Percentiles rank a stretch among this genome's conserved stretches.
Conservation (phyloP, 2,329 filamentous ascomycete species). For the Aspergillus pseudoglaucus region DNA sequence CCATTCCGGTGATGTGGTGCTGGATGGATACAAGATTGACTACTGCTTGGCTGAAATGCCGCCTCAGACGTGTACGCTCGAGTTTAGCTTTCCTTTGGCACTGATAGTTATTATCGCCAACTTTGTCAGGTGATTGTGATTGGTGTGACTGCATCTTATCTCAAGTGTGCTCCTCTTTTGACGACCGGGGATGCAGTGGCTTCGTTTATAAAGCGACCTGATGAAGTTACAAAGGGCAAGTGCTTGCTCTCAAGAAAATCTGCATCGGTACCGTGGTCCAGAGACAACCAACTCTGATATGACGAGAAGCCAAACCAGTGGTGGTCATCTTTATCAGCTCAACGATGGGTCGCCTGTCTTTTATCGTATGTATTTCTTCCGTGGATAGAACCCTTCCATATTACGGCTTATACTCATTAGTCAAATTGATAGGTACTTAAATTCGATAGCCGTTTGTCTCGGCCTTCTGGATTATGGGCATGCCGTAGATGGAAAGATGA, state of each 20-base stretch:
- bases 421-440: too few relatives aligned
- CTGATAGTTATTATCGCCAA: conserved; percentile 16
- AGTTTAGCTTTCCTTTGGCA: conserved; percentile 11
- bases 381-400: too few relatives aligned
- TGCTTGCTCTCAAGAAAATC: conserved; percentile 15
- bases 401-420: too few relatives aligned
- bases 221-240: conserved; percentile 20
- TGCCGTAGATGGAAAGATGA: too few relatives aligned
- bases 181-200: conserved; percentile 33
- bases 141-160: conserved; percentile 1
- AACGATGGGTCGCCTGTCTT: too few relatives aligned
- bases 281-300: not conserved
- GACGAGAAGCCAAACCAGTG: not conserved
- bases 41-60: conserved; percentile 11
- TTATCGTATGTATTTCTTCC: too few relatives aligned
- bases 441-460: too few relatives aligned
- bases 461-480: too few relatives aligned
- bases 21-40: conserved; percentile 1
- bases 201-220: conserved; percentile 29
- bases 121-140: conserved; percentile 9
- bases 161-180: conserved; percentile 16
- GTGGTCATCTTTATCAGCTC: too few relatives aligned
- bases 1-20: not conserved
- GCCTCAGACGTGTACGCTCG: conserved; percentile 12
- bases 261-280: not conserved